Conservation (phyloP, 176 grass and related monocot genomes). For the Cenchrus americanus region DNA sequence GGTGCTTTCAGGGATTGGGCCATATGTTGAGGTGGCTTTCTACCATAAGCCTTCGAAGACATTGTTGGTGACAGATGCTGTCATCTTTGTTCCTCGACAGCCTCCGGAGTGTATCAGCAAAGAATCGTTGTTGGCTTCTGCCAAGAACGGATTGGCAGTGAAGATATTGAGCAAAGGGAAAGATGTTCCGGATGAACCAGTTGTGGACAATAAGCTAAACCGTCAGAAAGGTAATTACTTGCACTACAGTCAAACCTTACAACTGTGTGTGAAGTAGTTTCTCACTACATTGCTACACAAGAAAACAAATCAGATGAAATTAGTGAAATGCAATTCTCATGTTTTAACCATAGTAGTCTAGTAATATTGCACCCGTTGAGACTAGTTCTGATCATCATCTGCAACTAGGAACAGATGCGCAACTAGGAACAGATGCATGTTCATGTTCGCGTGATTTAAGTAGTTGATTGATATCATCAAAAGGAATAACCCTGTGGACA, state of each 20-base stretch:
- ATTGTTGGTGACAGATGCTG: conserved; percentile 85
- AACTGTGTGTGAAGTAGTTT: background rate
- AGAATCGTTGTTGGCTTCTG: conserved; percentile 81
- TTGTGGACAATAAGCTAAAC: conserved; percentile 74
- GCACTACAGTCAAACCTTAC: background rate
- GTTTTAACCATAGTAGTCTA: background rate
- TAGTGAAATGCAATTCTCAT: background rate
- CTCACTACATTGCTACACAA: background rate
- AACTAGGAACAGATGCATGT: background rate
- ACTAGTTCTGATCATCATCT: background rate
- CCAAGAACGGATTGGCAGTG: conserved; percentile 90
- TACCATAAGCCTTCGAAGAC: conserved; percentile 82
- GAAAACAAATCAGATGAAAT: background rate
- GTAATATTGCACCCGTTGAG: background rate
- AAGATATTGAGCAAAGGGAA: conserved; percentile 96
- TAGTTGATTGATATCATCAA: background rate
- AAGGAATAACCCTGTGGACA: background rate
- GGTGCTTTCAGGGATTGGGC: conserved; percentile 81
- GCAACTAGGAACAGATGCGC: background rate
- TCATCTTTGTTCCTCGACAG: conserved; percentile 85
- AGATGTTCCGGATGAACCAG: conserved; percentile 78
- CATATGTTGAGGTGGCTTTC: conserved; percentile 93
- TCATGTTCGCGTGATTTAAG: background rate
- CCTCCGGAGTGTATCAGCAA: conserved; percentile 90
- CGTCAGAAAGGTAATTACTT: conserved; percentile 73